Evolutionary conservation across 2,329 filamentous ascomycete species (phyloP).

Genomic region (Pleurostoma richardsiae): DNA sequence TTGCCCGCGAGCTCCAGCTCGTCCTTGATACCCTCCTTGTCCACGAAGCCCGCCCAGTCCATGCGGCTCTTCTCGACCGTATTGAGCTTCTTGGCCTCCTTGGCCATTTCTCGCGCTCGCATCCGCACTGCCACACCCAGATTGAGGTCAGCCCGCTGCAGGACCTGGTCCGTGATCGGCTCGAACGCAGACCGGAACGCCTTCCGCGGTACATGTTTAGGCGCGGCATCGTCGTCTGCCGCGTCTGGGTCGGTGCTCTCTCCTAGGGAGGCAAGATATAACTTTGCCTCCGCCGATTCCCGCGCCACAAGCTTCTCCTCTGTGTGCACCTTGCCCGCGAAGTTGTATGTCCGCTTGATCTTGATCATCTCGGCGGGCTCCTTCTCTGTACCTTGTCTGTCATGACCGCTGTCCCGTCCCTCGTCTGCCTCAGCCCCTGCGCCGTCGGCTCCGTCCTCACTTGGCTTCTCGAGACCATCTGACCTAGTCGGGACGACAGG

Average conservation of each 20-base stretch:
- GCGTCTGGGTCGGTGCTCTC: constrained; percentile 18
- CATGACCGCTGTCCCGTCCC: constrained; percentile 8
- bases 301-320: constrained; percentile 66
- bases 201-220: constrained; percentile 43
- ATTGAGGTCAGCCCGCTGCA: constrained; percentile 50
- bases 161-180: constrained; percentile 38
- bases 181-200: constrained; percentile 61
- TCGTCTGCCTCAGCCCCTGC: constrained; percentile 5
- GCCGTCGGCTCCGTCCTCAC: constrained; percentile 1
- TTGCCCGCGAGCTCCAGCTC: constrained; percentile 61
- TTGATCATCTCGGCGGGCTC: constrained; percentile 42
- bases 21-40: constrained; percentile 66
- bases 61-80: constrained; percentile 68
- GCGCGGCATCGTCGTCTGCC: constrained; percentile 20
- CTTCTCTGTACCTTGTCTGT: constrained; percentile 6
- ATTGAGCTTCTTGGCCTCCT: constrained; percentile 59
- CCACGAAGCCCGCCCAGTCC: constrained; percentile 69
- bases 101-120: constrained; percentile 35
- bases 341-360: constrained; percentile 69
- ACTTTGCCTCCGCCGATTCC: constrained; percentile 60
- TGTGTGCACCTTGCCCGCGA: constrained; percentile 66
- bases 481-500: constrained; percentile 21
- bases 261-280: constrained; percentile 52
- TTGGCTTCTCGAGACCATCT: neutral
- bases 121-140: constrained; percentile 47